A percentile compares a stretch with the other conserved stretches of the same genome.
phyloP scores from a whole-genome alignment of 139 green algal species.

The Desmodesmus armatus region DNA sequence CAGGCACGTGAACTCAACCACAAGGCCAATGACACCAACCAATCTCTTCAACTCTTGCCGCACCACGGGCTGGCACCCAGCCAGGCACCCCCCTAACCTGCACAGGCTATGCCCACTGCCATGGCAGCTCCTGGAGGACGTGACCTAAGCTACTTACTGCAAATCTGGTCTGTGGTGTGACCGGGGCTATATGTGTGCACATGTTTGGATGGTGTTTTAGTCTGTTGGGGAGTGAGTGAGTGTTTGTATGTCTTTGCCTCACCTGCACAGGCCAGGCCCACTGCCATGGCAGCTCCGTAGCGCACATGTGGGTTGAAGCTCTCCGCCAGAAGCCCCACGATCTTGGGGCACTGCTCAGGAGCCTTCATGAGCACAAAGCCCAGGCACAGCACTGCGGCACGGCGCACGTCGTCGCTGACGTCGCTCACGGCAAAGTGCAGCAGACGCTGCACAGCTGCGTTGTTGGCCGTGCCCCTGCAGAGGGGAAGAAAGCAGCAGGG shows the following conservation, averaged over 20 bases:
- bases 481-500: too few species aligned
- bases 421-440: constrained; percentile 97
- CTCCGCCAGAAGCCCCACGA: constrained; percentile 95
- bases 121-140: constrained; percentile 97
- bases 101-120: constrained; percentile 95
- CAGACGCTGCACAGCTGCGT: constrained; percentile 94
- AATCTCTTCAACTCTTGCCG: too few species aligned
- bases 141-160: too few species aligned
- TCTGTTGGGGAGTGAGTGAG: too few species aligned
- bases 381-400: constrained; percentile 91
- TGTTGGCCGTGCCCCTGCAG: constrained; percentile 93
- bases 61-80: too few species aligned
- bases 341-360: constrained; percentile 91
- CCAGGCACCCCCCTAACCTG: too few species aligned
- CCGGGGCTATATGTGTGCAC: too few species aligned
- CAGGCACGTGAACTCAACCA: too few species aligned
- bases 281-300: constrained; percentile 97
- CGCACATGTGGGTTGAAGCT: constrained; percentile 97
- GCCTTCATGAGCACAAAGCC: constrained; percentile 93
- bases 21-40: too few species aligned
- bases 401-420: constrained; percentile 96
- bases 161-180: too few species aligned
- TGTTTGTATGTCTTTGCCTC: too few species aligned
- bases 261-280: constrained; percentile 94
- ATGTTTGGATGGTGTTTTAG: too few species aligned